phyloP scores from a whole-genome alignment of 371 early-diverging fungal species.

The Syncephalastrum contaminatum region DNA sequence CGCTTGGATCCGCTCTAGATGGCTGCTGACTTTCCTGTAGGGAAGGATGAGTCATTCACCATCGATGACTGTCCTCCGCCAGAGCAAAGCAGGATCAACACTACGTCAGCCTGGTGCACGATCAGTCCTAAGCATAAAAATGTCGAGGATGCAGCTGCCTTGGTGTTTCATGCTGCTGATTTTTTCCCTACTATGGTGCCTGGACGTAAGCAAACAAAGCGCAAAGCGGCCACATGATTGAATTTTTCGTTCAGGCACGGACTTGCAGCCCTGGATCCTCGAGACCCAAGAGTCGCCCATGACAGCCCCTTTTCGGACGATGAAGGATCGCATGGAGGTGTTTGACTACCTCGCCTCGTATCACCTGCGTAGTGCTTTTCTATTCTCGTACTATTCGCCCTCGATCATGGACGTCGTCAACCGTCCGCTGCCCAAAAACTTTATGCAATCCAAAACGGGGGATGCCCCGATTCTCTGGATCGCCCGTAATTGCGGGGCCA shows the following conservation, averaged over 20 bases:
- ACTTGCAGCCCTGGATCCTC: slow-evolving; percentile 33
- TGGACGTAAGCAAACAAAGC: slow-evolving; percentile 16
- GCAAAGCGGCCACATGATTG: neutral
- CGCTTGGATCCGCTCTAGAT: neutral
- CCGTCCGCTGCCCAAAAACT: slow-evolving; percentile 33
- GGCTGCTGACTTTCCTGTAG: slow-evolving; percentile 4
- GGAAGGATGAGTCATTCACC: slow-evolving; percentile 10
- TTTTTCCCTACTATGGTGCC: slow-evolving; percentile 11
- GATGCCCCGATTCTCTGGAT: slow-evolving; percentile 41
- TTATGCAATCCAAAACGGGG: slow-evolving; percentile 29
- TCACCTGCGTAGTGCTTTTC: slow-evolving; percentile 29
- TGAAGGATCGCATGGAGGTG: slow-evolving; percentile 19
- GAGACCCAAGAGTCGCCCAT: slow-evolving; percentile 38
- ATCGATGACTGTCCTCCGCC: slow-evolving; percentile 5
- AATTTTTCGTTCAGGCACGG: no score
- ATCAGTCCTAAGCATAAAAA: slow-evolving; percentile 20
- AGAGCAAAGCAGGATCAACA: slow-evolving; percentile 4
- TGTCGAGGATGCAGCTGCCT: slow-evolving; percentile 22
- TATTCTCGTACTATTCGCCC: slow-evolving; percentile 36
- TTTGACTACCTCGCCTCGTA: slow-evolving; percentile 42
- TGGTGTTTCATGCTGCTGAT: slow-evolving; percentile 39
- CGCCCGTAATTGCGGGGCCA: slow-evolving; percentile 35
- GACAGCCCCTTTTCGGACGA: slow-evolving; percentile 26
- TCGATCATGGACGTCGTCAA: slow-evolving; percentile 32
- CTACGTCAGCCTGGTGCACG: slow-evolving; percentile 31